phyloP scores from a whole-genome alignment of 164 flowering plant genomes.

The Dillenia suffruticosa region DNA sequence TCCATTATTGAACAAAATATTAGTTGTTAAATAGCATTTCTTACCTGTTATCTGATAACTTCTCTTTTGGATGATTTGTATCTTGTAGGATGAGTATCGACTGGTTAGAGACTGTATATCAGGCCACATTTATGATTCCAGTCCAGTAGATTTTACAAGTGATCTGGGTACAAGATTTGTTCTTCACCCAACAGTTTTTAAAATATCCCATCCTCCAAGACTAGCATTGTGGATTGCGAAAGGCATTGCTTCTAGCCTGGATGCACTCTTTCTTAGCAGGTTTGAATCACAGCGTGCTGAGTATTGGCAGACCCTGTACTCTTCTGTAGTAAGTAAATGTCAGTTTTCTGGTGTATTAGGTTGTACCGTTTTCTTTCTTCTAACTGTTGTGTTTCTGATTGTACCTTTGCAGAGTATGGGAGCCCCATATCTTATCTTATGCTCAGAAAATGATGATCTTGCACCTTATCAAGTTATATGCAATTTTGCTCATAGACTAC shows the following conservation, averaged over 20 bases:
- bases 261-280: constrained; percentile 67
- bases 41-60: constrained; percentile 1
- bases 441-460: constrained; percentile 86
- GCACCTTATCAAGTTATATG: constrained; percentile 62
- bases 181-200: constrained; percentile 68
- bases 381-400: constrained; percentile 6
- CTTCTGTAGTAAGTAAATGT: constrained; percentile 63
- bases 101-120: constrained; percentile 66
- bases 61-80: not conserved
- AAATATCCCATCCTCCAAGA: constrained; percentile 66
- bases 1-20: too few relatives aligned
- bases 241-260: constrained; percentile 64
- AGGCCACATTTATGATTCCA: constrained; percentile 82
- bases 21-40: too few relatives aligned
- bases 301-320: constrained; percentile 92
- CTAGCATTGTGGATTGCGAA: constrained; percentile 63
- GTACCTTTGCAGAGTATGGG: constrained; percentile 53
- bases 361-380: constrained; percentile 1
- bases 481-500: constrained; percentile 73
- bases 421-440: constrained; percentile 77
- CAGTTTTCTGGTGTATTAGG: not conserved
- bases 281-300: constrained; percentile 94
- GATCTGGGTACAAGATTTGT: constrained; percentile 67
- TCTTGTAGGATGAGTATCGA: constrained; percentile 60
- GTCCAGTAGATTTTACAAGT: constrained; percentile 91